These are phyloP conservation scores for Zygosaccharomyces sapae DNA, from an alignment of 1,139 yeast species.

Conservation along the genomic window DNA sequence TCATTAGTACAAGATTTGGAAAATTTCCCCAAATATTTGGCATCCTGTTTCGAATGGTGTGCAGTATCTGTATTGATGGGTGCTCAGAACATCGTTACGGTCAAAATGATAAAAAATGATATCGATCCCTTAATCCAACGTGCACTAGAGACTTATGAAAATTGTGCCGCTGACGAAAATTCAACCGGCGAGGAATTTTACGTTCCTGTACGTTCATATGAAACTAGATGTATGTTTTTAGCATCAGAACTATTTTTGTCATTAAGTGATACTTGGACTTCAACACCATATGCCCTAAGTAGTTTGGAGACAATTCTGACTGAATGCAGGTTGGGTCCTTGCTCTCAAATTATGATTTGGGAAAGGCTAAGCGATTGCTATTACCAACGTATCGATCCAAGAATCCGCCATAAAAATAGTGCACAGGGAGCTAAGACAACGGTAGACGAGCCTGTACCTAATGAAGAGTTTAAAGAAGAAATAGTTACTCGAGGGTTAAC, in stretches of 20 bases:
- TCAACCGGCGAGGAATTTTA: constrained; percentile 31
- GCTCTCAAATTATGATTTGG: constrained; percentile 43
- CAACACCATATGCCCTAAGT: constrained; percentile 40
- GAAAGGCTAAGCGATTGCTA: constrained; percentile 48
- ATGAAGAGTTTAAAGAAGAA: constrained; percentile 40
- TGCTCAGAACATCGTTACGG: constrained; percentile 59
- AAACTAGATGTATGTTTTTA: constrained; percentile 39
- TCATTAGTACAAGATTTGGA: constrained; percentile 72
- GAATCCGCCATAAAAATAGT: constrained; percentile 26
- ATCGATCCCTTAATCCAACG: constrained; percentile 51
- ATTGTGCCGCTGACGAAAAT: constrained; percentile 15
- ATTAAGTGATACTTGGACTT: constrained; percentile 40
- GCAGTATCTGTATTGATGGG: constrained; percentile 68
- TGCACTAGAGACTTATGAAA: constrained; percentile 40
- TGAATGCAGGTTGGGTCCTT: constrained; percentile 33
- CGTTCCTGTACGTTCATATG: constrained; percentile 38
- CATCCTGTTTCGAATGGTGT: constrained; percentile 85
- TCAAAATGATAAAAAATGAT: constrained; percentile 57
- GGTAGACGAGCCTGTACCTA: constrained; percentile 27
- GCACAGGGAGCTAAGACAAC: constrained; percentile 10
- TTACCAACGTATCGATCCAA: constrained; percentile 30
- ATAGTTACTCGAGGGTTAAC: constrained; percentile 50
- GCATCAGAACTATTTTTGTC: constrained; percentile 40
- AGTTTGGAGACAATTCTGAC: constrained; percentile 40
- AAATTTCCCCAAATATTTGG: constrained; percentile 47